Evolutionary conservation across 768 basidiomycete species (phyloP), one percentile per base, ranked within the genome.

Genomic region (Suillus alpinus): DNA sequence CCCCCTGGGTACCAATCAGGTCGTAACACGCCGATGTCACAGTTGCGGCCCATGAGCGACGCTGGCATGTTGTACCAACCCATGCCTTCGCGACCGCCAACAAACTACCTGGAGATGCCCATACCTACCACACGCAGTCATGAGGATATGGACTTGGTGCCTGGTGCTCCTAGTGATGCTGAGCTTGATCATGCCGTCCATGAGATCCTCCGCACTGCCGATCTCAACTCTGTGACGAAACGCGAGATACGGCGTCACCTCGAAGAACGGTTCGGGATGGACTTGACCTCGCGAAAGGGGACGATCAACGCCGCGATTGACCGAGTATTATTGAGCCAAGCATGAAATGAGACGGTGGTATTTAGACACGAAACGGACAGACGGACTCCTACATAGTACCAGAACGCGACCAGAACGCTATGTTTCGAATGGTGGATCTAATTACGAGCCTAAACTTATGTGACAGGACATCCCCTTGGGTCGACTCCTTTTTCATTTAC

Each of bases 171-270:
- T 0, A 81, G 81, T 0, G 88, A 93, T 65, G 74, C 74, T 5
- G 91, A 93, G 32, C 78, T 95, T n/a, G 90, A 93, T 47, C 79
- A 78, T 14, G 83, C 86, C 1, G 89, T 95, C 3, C 83, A 89
- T 63, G 82, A 86, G 18, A 81, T 97, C 43, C 77, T 98, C 57
- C 83, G 82, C 18, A 75, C 79, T 14, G 93, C 94, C 1, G 94
- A 98, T 75, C 80, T 99, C 56, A 93, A 94, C 69, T 86, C 86
- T 12, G 82, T 97, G 60, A 98, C 96, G 56, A 98, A 98, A 79
- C 87, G 95, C 66, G 91, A 89, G 66, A 88, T 99, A 56, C 84
- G 96, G 41, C 81, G 86, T 59, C 85, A 86, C 68, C 78, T 99
- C 39, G 95, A 98, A 75, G 86, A 86, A 62, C 82, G 81, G 62